Evolutionary conservation across 1,139 yeast species (phyloP), one percentile per base, ranked within the genome.

Genomic region (Sugiyamaella castrensis): DNA sequence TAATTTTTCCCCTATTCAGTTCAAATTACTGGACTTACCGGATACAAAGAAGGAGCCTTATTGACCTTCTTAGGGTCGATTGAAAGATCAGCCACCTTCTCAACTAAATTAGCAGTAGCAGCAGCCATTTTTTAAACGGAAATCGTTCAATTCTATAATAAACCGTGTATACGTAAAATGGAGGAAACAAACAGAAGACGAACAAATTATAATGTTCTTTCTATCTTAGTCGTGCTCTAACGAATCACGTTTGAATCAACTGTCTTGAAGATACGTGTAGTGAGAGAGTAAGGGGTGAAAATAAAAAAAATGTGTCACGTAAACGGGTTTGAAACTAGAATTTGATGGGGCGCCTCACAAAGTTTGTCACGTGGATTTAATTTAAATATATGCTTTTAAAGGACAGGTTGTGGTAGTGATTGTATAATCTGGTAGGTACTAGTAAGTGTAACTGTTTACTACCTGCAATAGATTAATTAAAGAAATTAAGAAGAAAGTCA

Each of bases 1-100:
- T n/a, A n/a, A n/a, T n/a, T n/a, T n/a, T 34, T 52, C 44, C 30
- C 53, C 51, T 13, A 37, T 51, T 38, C 45, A 8, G 12, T 12
- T 4, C 15, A 13, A 43, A 15, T 8, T 7, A 7, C 33, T 39
- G 49, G n/a, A 51, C 61, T 50, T 52, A 57, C 58, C 32, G 61
- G 59, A 51, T 60, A 57, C 46, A 51, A 40, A 49, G 53, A 53
- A 11, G 47, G 53, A 30, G 55, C 43, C 31, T 36, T 40, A 28
- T 36, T 51, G 44, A 56, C 56, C 37, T 38, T 50, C 46, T 56
- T 57, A 31, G 71, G 76, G 48, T 68, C 62, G 40, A 80, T 71
- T 46, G 79, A 69, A 66, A 81, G 69, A 53, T 75, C 71, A 56
- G 77, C 79, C 48, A 81, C 81, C 65, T 81, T 74, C 54, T 79